Conservation (phyloP, 345 rosid genomes). For the Aegle marmelos region DNA sequence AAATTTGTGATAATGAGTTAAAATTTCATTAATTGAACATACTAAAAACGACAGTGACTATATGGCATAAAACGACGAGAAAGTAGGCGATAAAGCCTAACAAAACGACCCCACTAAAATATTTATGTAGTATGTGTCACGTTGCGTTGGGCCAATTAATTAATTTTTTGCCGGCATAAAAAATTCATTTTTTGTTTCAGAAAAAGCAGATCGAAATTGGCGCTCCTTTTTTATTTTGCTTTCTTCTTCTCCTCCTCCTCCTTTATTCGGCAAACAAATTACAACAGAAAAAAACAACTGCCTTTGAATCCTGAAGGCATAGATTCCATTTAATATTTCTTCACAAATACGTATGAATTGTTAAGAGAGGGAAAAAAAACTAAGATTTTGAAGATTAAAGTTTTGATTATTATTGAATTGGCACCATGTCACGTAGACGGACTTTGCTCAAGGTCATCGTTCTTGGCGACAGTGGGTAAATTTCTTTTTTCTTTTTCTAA, state of each 20-base stretch:
- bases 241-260: background rate
- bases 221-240: constrained; percentile 36
- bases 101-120: background rate
- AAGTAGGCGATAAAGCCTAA: background rate
- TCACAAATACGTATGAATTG: background rate
- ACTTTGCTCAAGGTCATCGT: constrained; percentile 98
- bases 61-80: background rate
- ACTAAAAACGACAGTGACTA: background rate
- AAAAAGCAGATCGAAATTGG: constrained; percentile 40
- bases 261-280: background rate
- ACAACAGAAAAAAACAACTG: background rate
- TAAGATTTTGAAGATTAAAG: background rate
- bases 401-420: background rate
- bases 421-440: constrained; percentile 84
- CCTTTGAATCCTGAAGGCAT: constrained; percentile 8
- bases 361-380: background rate
- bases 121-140: background rate
- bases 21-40: background rate
- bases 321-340: background rate
- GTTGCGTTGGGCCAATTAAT: background rate
- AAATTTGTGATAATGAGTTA: background rate
- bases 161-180: background rate
- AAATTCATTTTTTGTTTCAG: background rate
- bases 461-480: constrained; percentile 98
- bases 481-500: constrained; percentile 1